phyloP scores from a whole-genome alignment of 2,329 filamentous ascomycete genomes.

The Colletotrichum sidae region DNA sequence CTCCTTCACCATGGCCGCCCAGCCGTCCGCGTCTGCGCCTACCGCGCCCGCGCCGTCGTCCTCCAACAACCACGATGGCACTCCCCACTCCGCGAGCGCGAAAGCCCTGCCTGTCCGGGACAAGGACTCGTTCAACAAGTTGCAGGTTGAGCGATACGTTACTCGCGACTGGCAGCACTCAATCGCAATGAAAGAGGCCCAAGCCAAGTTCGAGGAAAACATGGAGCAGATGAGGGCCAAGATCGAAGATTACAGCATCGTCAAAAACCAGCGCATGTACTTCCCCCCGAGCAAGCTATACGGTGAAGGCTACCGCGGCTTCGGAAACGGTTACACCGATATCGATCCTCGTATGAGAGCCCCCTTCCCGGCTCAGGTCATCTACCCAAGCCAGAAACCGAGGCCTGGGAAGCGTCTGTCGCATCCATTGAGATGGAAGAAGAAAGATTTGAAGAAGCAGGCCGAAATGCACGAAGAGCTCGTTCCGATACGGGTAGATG shows the following conservation, averaged over 20 bases:
- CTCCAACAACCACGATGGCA: constrained; percentile 38
- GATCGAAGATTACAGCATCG: constrained; percentile 75
- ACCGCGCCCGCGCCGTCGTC: constrained; percentile 45
- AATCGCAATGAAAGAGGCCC: constrained; percentile 62
- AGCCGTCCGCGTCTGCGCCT: constrained; percentile 49
- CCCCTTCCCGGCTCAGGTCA: constrained; percentile 52
- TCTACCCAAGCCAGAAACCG: constrained; percentile 84
- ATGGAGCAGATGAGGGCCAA: constrained; percentile 74
- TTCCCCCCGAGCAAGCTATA: constrained; percentile 70
- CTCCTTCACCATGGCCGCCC: constrained; percentile 57
- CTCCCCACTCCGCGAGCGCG: constrained; percentile 33
- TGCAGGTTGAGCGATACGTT: constrained; percentile 66
- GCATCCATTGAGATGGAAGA: constrained; percentile 76
- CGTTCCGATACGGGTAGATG: constrained; percentile 89
- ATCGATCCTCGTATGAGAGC: constrained; percentile 40
- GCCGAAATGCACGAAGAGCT: constrained; percentile 92
- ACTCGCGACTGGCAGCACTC: constrained; percentile 66
- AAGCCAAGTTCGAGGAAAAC: constrained; percentile 66
- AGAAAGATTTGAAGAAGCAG: constrained; percentile 85
- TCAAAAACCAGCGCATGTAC: constrained; percentile 65
- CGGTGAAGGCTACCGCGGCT: constrained; percentile 86
- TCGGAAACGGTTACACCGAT: constrained; percentile 88
- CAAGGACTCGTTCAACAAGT: constrained; percentile 65
- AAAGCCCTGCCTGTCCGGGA: constrained; percentile 58
- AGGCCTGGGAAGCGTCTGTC: constrained; percentile 83